These are phyloP conservation scores for Ceratobasidium sp. DNA, from an alignment of 1,284 basidiomycete species.

Conservation along the genomic window DNA sequence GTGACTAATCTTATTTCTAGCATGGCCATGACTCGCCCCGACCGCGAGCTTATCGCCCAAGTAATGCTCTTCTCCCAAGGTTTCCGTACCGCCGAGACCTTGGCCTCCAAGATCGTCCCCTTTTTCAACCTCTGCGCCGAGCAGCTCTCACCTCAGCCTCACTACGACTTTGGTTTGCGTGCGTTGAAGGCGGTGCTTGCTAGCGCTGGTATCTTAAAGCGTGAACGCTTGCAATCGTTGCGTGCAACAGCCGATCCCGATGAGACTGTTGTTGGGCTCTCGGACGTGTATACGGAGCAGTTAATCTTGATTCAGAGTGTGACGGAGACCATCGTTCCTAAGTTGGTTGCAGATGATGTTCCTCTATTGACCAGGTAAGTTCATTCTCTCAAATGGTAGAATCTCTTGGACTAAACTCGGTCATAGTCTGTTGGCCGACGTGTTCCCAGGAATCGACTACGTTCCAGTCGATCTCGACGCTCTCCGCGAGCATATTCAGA, in stretches of 20 bases:
- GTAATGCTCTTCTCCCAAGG: constrained; percentile 99
- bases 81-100: constrained; percentile 95
- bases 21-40: constrained; percentile 99
- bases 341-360: constrained; percentile 97
- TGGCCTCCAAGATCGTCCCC: constrained; percentile 98
- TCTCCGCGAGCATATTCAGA: constrained; percentile 85
- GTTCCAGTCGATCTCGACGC: constrained; percentile 89
- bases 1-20: constrained; percentile 60
- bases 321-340: constrained; percentile 99
- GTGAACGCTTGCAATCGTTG: constrained; percentile 80
- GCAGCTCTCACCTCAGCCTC: constrained; percentile 96
- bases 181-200: constrained; percentile 97
- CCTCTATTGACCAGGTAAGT: constrained; percentile 88
- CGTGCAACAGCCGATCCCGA: constrained; percentile 58
- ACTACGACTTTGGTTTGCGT: constrained; percentile 99
- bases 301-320: constrained; percentile 99
- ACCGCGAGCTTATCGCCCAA: constrained; percentile 98
- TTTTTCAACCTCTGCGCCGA: constrained; percentile 99
- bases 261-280: constrained; percentile 64
- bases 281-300: constrained; percentile 85
- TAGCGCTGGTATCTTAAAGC: constrained; percentile 97
- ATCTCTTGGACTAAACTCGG: constrained; percentile 43
- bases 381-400: constrained; percentile 1
- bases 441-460: constrained; percentile 97
- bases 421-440: constrained; percentile 89